phyloP scores from a whole-genome alignment of 306 rosid genomes.

The Malus domestica region DNA sequence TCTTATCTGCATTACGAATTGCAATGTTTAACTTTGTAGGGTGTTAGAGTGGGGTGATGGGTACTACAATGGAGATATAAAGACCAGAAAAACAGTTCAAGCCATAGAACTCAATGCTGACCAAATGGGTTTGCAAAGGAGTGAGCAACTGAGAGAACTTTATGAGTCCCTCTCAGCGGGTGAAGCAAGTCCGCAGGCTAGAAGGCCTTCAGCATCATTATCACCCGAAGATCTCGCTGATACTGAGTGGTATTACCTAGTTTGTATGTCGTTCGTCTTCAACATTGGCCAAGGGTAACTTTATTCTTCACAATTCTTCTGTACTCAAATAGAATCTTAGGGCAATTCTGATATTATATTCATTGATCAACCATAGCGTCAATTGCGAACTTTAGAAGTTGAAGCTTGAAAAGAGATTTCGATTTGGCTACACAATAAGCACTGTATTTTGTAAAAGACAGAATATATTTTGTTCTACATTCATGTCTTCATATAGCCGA shows the following conservation, averaged over 20 bases:
- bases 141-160: slow-evolving; percentile 64
- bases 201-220: slow-evolving; percentile 69
- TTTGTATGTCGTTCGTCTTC: slow-evolving; percentile 85
- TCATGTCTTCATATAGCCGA: background rate
- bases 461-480: background rate
- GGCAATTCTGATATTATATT: background rate
- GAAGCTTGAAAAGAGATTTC: background rate
- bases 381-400: background rate
- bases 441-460: background rate
- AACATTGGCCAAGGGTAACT: slow-evolving; percentile 78
- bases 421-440: background rate
- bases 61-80: slow-evolving; percentile 85
- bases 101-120: slow-evolving; percentile 55
- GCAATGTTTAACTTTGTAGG: slow-evolving; percentile 23
- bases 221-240: slow-evolving; percentile 86
- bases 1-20: background rate
- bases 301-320: background rate
- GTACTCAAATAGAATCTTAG: background rate
- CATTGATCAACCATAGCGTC: background rate
- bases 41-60: slow-evolving; percentile 78
- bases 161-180: slow-evolving; percentile 51
- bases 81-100: slow-evolving; percentile 79
- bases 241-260: slow-evolving; percentile 89
- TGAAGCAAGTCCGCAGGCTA: slow-evolving; percentile 51
- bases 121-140: slow-evolving; percentile 64